phyloP scores from a whole-genome alignment of 345 rosid species.

The Populus ilicifolia region DNA sequence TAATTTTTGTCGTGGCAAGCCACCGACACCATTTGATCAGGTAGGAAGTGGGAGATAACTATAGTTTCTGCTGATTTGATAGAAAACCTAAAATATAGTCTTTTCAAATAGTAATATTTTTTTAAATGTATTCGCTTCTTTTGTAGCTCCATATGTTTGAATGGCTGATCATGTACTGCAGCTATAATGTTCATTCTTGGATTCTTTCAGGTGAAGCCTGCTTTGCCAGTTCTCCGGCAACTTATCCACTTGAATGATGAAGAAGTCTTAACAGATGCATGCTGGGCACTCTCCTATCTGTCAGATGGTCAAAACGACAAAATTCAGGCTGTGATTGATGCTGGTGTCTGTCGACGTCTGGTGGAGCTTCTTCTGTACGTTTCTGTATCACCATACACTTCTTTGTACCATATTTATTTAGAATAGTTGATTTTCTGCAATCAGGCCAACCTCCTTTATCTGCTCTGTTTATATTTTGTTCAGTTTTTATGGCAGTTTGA shows the following conservation, averaged over 20 bases:
- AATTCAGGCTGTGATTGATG: conserved; percentile 40
- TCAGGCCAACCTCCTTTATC: neutral
- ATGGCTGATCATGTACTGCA: conserved; percentile 2
- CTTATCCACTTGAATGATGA: conserved; percentile 32
- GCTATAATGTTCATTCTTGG: conserved; percentile 3
- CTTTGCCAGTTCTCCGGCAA: conserved; percentile 21
- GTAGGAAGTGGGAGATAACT: conserved; percentile 22
- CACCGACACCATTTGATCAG: conserved; percentile 70
- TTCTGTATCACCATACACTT: neutral
- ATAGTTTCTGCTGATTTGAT: neutral
- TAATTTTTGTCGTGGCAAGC: conserved; percentile 73
- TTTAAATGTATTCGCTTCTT: neutral
- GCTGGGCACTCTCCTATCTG: conserved; percentile 42
- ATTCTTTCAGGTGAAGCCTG: conserved; percentile 32
- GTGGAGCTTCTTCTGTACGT: conserved; percentile 38
- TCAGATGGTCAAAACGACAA: conserved; percentile 37
- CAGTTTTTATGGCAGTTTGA: neutral
- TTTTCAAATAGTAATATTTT: neutral
- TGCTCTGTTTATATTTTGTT: neutral
- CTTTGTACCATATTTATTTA: too few species aligned
- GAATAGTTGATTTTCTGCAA: neutral
- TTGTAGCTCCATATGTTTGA: neutral
- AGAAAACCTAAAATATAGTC: neutral
- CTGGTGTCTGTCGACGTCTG: conserved; percentile 33
- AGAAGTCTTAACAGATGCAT: conserved; percentile 37